Percentiles rank a stretch among this genome's conserved stretches.
Conservation (phyloP, 78 protist species). For the Planoprotostelium fungivorum region DNA sequence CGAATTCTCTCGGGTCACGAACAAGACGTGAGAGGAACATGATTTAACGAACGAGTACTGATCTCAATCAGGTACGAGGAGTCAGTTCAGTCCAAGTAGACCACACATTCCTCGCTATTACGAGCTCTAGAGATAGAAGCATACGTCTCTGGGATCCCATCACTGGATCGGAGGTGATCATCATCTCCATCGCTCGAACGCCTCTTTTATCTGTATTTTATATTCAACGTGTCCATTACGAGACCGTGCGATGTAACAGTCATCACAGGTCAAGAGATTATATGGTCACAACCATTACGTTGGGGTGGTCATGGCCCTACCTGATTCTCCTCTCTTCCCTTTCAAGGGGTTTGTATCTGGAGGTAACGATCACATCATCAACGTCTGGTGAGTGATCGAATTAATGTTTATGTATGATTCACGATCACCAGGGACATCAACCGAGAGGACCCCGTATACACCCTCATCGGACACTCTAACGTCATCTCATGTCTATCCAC, state of each 20-base stretch:
- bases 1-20: neutral
- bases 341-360: slow-evolving; percentile 48
- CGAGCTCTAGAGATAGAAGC: slow-evolving; percentile 38
- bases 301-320: slow-evolving; percentile 16
- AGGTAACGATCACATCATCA: slow-evolving; percentile 49
- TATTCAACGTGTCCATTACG: no score
- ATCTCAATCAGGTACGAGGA: neutral
- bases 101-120: neutral
- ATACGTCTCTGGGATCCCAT: slow-evolving; percentile 40
- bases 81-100: neutral
- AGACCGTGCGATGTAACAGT: no score
- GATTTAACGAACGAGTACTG: neutral
- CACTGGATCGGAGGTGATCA: neutral
- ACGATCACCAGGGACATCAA: neutral
- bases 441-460: slow-evolving; percentile 23
- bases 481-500: slow-evolving; percentile 25
- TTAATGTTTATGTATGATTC: slow-evolving; percentile 12
- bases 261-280: slow-evolving; percentile 5
- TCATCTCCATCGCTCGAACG: no score
- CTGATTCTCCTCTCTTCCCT: slow-evolving; percentile 2
- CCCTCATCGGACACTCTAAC: slow-evolving; percentile 39
- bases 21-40: neutral
- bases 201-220: no score
- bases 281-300: slow-evolving; percentile 43
- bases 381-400: slow-evolving; percentile 37